Evolutionary conservation across 1,139 yeast genomes (phyloP).

Genomic region (Lodderomyces theae): DNA sequence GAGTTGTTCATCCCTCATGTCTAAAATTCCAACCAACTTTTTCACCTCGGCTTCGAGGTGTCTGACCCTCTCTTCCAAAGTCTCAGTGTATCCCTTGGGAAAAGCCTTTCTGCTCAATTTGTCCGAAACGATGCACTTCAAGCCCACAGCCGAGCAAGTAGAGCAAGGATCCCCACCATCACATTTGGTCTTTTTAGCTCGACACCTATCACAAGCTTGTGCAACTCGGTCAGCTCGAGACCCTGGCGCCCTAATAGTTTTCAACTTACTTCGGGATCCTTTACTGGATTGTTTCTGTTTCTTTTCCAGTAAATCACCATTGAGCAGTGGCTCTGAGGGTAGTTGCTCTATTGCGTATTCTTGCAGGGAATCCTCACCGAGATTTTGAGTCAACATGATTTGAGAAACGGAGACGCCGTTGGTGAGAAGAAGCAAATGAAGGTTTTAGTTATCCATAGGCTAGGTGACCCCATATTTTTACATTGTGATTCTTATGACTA

Average conservation of each 20-base stretch:
- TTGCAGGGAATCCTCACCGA: background rate
- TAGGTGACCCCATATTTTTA: background rate
- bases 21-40: slow-evolving; percentile 48
- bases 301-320: too few species aligned
- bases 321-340: too few species aligned
- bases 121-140: slow-evolving; percentile 46
- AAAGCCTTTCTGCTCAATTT: slow-evolving; percentile 44
- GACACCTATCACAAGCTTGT: slow-evolving; percentile 84
- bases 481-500: background rate
- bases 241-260: slow-evolving; percentile 65
- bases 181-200: slow-evolving; percentile 76
- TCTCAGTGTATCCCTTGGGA: slow-evolving; percentile 52
- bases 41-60: slow-evolving; percentile 46
- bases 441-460: background rate
- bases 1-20: slow-evolving; percentile 61
- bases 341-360: background rate
- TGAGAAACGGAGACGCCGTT: too few species aligned
- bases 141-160: slow-evolving; percentile 41
- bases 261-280: slow-evolving; percentile 26
- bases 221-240: slow-evolving; percentile 58
- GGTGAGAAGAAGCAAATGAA: background rate
- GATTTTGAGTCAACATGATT: background rate
- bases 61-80: slow-evolving; percentile 44
- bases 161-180: slow-evolving; percentile 62
- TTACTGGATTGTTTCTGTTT: background rate